These are phyloP conservation scores for Hymenoscyphus salicellus DNA, from an alignment of 2,329 filamentous ascomycete species.

Conservation along the genomic window DNA sequence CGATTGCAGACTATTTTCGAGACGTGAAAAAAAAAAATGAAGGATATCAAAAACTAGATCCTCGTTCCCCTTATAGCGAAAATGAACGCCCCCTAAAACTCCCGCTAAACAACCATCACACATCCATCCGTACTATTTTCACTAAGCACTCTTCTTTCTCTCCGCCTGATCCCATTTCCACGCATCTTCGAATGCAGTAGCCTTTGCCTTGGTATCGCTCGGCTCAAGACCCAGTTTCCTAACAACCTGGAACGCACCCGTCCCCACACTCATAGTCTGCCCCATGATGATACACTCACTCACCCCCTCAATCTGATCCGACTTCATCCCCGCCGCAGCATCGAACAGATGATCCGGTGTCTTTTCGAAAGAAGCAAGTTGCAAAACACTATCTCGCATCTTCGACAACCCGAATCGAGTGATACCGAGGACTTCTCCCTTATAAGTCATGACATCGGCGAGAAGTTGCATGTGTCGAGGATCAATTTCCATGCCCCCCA, in stretches of 20 bases:
- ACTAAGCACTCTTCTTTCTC: conserved; percentile 24
- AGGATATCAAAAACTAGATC: neutral
- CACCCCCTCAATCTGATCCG: conserved; percentile 87
- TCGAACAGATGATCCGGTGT: conserved; percentile 97
- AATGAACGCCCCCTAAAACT: neutral
- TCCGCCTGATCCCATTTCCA: conserved; percentile 45
- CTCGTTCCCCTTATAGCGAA: neutral
- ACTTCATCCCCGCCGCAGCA: conserved; percentile 87
- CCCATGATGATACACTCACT: conserved; percentile 98
- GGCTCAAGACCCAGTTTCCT: conserved; percentile 67
- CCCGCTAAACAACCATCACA: neutral
- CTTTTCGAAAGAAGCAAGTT: conserved; percentile 96
- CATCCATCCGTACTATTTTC: neutral
- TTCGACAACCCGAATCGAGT: conserved; percentile 94
- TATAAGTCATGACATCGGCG: conserved; percentile 98
- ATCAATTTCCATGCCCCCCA: conserved; percentile 93
- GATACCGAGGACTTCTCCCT: conserved; percentile 93
- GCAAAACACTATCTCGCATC: conserved; percentile 90
- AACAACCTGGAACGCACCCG: conserved; percentile 87
- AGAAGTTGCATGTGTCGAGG: conserved; percentile 96
- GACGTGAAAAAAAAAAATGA: neutral
- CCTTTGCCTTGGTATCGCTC: conserved; percentile 47
- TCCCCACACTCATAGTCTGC: conserved; percentile 87
- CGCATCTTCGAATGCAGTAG: conserved; percentile 68
- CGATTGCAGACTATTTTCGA: too few relatives aligned